These are phyloP conservation scores for Globisporangium mamillatum DNA, from an alignment of 352 stramenopile species.

Conservation along the genomic window DNA sequence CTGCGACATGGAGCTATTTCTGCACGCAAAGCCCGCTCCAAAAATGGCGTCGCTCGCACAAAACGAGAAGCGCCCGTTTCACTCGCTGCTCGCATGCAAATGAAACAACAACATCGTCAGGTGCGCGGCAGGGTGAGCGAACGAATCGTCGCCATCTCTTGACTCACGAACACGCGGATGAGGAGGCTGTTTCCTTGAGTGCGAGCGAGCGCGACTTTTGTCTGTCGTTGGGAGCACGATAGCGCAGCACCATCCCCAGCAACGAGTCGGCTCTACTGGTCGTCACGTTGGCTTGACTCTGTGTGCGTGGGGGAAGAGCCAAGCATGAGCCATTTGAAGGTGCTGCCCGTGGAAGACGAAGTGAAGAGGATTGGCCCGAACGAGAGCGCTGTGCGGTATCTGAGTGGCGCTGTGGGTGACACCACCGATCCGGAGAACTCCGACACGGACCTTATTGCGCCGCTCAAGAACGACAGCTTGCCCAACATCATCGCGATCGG, in stretches of 20 bases:
- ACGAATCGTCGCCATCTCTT: conserved; percentile 1
- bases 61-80: conserved; percentile 2
- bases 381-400: conserved; percentile 10
- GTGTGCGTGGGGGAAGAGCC: background rate
- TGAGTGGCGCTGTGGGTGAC: background rate
- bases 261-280: background rate
- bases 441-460: conserved; percentile 12
- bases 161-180: background rate
- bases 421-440: background rate
- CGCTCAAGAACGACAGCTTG: conserved; percentile 17
- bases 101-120: background rate
- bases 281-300: background rate
- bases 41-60: background rate
- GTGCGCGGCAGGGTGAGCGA: too few relatives aligned
- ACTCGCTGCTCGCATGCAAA: background rate
- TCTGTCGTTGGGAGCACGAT: conserved; percentile 3
- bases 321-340: conserved; percentile 16
- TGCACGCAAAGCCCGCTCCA: background rate
- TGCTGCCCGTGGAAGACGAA: conserved; percentile 17
- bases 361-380: conserved; percentile 5
- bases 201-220: background rate
- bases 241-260: background rate
- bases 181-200: background rate
- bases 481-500: conserved; percentile 10
- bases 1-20: background rate